Evolutionary conservation across 106 monocot species (phyloP), one percentile per base, ranked within the genome.

Genomic region (Dioscorea zingiberensis): DNA sequence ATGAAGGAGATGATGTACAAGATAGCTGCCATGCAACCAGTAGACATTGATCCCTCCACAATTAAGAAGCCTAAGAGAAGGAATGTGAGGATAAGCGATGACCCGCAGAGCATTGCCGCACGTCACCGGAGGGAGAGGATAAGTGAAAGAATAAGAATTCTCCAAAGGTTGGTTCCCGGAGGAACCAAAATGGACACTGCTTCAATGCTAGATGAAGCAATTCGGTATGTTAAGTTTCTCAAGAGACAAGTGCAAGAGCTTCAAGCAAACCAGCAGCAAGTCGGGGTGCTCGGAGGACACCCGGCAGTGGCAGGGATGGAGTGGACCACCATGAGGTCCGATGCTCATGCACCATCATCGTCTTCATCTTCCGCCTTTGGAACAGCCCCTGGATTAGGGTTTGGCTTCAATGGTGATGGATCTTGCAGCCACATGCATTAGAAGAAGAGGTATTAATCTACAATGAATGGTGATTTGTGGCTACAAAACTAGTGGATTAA

Each of bases 1-100:
- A 80, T 90, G 85, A 90, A 90, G 80, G 89, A 90, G 68, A 85
- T 90, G 89, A 90, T 85, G 80, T 90, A 90, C 89, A 68, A 75
- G 68, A 82, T 90, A 14, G 89, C 89, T 0, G 79, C 85, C 55
- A 90, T 90, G 89, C 89, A 90, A 56, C 89, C 89, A 7, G 85
- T 90, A 27, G 85, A 90, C 65, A 90, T 90, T 68, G 89, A 90
- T 71, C 89, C 85, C 10, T 63, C 85, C 2, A 83, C 83, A 1
- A 80, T 90, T 54, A 82, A 77, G 74, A 90, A 80, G 67, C 89
- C 89, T 0, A 71, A 66, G 65, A 71, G 89, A 44, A 73, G 85
- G 48, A 90, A 90, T 66, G 89, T 90, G 12, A 76, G 85, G 5
- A 90, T 90, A 70, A 85, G 85, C 77, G 83, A 90, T 27, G 89